Conservation (phyloP, 2,329 filamentous ascomycete species). For the Ascochyta rabiei region DNA sequence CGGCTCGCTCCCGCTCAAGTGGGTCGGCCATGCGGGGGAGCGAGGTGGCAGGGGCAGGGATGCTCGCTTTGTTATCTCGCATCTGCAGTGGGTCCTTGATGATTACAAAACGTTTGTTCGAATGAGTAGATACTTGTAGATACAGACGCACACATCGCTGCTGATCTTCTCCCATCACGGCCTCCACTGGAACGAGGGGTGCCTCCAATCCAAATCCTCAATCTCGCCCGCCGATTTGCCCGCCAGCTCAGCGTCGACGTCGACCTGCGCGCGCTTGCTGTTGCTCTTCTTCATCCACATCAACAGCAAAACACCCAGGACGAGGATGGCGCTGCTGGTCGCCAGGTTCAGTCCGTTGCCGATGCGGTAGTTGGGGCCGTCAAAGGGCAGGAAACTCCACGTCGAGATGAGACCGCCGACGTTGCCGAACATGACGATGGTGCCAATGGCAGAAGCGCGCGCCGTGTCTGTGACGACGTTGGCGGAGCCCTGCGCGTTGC, state of each 20-base stretch:
- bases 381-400: constrained; percentile 68
- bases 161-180: constrained; percentile 31
- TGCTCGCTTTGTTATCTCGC: background rate
- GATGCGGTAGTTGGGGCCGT: constrained; percentile 70
- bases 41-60: constrained; percentile 1
- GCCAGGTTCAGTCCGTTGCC: constrained; percentile 75
- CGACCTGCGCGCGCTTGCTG: constrained; percentile 59
- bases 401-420: constrained; percentile 71
- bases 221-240: constrained; percentile 50
- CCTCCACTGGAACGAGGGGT: constrained; percentile 69
- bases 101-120: background rate
- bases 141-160: no score
- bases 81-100: no score
- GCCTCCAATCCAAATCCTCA: constrained; percentile 51
- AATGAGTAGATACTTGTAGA: no score
- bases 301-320: constrained; percentile 58
- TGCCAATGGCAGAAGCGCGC: constrained; percentile 68
- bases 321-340: constrained; percentile 61
- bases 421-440: constrained; percentile 74
- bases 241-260: constrained; percentile 62
- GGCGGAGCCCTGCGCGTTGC: constrained; percentile 70
- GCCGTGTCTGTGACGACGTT: constrained; percentile 76
- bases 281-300: constrained; percentile 70
- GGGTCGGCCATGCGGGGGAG: constrained; percentile 9
- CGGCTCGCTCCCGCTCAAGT: constrained; percentile 1